Evolutionary conservation across 2,329 filamentous ascomycete genomes (phyloP).

Genomic region (Colletotrichum sp.): DNA sequence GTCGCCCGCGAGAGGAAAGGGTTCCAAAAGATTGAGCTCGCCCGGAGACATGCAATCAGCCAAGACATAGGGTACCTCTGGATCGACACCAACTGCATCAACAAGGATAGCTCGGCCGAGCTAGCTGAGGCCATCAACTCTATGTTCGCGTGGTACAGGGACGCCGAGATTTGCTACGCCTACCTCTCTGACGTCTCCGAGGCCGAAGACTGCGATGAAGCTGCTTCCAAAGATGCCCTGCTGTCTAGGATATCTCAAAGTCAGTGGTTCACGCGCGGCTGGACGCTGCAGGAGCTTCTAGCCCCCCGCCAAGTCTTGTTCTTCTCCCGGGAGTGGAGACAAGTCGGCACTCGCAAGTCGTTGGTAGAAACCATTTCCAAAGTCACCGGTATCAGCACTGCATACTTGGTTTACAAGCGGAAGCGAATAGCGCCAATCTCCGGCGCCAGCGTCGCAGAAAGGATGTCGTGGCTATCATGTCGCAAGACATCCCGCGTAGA

Average conservation of each 20-base stretch:
- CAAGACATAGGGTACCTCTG: constrained; percentile 14
- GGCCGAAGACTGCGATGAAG: background rate
- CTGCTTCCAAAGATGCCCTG: background rate
- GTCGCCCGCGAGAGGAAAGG: constrained; percentile 2
- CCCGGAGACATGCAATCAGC: background rate
- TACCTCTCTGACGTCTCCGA: constrained; percentile 10
- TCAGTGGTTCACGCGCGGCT: constrained; percentile 23
- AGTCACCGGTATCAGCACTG: background rate
- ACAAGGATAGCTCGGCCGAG: constrained; percentile 17
- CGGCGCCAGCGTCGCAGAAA: constrained; percentile 25
- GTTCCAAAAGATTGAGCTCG: constrained; percentile 10
- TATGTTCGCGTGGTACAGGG: constrained; percentile 22
- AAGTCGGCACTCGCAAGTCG: background rate
- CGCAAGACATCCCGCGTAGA: constrained; percentile 26
- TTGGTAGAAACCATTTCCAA: background rate
- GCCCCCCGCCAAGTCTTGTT: constrained; percentile 18
- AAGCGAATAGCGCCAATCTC: background rate
- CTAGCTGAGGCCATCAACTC: constrained; percentile 18
- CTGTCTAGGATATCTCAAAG: background rate
- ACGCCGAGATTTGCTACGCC: constrained; percentile 16
- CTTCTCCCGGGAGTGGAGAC: constrained; percentile 16
- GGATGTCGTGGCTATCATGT: constrained; percentile 33
- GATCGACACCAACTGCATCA: constrained; percentile 25
- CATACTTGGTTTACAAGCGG: background rate
- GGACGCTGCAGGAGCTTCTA: constrained; percentile 25